A percentile compares a stretch with the other conserved stretches of the same genome.
Conservation (phyloP, 306 rosid species). For the Notholithocarpus densiflorus region DNA sequence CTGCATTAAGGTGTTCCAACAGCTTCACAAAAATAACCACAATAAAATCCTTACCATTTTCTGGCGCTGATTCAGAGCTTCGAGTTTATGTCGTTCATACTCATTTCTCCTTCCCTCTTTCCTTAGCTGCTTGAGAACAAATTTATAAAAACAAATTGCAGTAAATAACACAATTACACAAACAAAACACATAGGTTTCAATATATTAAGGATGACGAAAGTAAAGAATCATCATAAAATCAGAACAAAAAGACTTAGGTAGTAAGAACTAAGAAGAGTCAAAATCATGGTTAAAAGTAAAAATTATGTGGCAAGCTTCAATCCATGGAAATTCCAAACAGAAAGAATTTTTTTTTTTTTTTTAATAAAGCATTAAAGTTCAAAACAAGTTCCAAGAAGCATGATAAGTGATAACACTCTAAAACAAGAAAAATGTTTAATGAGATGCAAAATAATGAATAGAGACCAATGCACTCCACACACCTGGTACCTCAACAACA, state of each 20-base stretch:
- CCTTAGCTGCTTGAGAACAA: slow-evolving; percentile 53
- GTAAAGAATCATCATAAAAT: neutral
- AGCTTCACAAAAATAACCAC: neutral
- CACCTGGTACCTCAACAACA: neutral
- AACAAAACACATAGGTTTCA: neutral
- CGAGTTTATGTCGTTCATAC: slow-evolving; percentile 76
- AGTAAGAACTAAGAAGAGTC: neutral
- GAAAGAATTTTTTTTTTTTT: neutral
- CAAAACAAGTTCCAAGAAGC: neutral
- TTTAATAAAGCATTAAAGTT: neutral
- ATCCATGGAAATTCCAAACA: neutral
- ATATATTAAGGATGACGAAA: neutral
- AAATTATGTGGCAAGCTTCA: neutral
- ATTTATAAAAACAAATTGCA: neutral
- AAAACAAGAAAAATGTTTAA: neutral
- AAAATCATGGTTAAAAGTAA: neutral
- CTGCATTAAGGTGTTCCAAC: neutral
- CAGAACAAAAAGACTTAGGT: neutral
- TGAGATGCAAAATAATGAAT: too few relatives aligned
- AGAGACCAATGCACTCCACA: neutral
- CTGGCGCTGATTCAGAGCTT: slow-evolving; percentile 75
- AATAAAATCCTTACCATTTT: slow-evolving; percentile 44
- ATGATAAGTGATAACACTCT: neutral
- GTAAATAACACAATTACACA: neutral
- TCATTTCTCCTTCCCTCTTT: slow-evolving; percentile 85